Conservation (phyloP, 225 moss, liverwort and hornwort genomes). For the Climacium dendroides region DNA sequence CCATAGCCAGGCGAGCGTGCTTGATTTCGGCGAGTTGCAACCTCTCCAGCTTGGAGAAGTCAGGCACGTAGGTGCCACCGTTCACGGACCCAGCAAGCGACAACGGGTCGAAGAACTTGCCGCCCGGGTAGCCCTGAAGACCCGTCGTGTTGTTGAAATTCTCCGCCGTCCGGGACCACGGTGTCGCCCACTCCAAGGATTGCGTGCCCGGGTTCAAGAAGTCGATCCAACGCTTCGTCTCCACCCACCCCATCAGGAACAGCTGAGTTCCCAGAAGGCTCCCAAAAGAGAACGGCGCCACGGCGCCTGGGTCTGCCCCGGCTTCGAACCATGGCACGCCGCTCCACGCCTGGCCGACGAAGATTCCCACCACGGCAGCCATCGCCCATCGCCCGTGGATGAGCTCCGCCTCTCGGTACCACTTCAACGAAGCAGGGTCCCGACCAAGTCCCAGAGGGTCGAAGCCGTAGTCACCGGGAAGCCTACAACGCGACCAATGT, state of each 20-base stretch:
- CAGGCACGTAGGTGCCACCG: conserved; percentile 46
- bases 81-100: conserved; percentile 55
- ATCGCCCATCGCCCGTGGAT: conserved; percentile 96
- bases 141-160: conserved; percentile 87
- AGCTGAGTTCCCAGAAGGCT: conserved; percentile 81
- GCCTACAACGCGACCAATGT: conserved; percentile 24
- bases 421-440: conserved; percentile 80
- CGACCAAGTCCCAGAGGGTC: conserved; percentile 86
- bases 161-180: conserved; percentile 90
- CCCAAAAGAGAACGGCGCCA: conserved; percentile 62
- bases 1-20: conserved; percentile 93
- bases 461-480: conserved; percentile 94
- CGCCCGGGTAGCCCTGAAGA: conserved; percentile 86
- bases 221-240: conserved; percentile 95
- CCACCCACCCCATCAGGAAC: conserved; percentile 96
- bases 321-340: conserved; percentile 96
- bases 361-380: conserved; percentile 84
- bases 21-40: conserved; percentile 97
- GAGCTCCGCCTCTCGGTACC: conserved; percentile 94
- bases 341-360: conserved; percentile 84
- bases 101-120: conserved; percentile 93
- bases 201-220: conserved; percentile 81
- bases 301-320: conserved; percentile 60
- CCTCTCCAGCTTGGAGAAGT: conserved; percentile 67
- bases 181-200: conserved; percentile 87